Conservation (phyloP, 139 green algal genomes). For the Monoraphidium neglectum region DNA sequence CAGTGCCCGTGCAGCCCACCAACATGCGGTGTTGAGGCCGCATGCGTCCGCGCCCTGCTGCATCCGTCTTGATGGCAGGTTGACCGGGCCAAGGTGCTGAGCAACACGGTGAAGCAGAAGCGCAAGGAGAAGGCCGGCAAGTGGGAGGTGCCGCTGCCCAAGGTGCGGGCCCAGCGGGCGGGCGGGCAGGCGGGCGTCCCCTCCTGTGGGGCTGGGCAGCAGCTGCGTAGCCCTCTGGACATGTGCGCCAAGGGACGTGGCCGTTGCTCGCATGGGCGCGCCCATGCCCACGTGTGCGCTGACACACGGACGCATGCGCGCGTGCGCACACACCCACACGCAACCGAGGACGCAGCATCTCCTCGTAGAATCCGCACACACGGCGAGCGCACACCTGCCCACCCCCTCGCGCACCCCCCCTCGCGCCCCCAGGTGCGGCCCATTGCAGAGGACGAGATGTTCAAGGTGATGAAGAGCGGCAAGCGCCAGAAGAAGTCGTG, state of each 20-base stretch:
- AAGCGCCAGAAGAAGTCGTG: slow-evolving; percentile 95
- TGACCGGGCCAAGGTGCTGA: slow-evolving; percentile 97
- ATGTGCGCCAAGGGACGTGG: no score
- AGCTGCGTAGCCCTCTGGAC: no score
- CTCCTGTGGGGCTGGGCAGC: no score
- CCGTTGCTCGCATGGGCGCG: not conserved
- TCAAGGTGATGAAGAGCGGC: slow-evolving; percentile 92
- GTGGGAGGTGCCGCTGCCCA: slow-evolving; percentile 99
- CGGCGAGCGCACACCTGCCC: no score
- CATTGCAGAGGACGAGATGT: slow-evolving; percentile 99
- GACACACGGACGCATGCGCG: not conserved
- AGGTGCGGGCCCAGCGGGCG: slow-evolving; percentile 66
- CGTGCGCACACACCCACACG: not conserved
- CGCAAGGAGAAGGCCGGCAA: slow-evolving; percentile 99
- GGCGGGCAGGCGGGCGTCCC: no score
- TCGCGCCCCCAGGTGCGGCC: slow-evolving; percentile 76
- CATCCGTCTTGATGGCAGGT: slow-evolving; percentile 51
- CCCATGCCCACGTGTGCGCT: not conserved
- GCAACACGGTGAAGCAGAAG: slow-evolving; percentile 99
- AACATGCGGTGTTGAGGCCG: no score
- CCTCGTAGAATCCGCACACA: no score
- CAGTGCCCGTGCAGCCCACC: no score
- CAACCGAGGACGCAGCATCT: not conserved
- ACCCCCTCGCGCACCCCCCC: no score
- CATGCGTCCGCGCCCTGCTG: no score